Evolutionary conservation across 768 basidiomycete species (phyloP).

Genomic region (Tylopilus intermedius): DNA sequence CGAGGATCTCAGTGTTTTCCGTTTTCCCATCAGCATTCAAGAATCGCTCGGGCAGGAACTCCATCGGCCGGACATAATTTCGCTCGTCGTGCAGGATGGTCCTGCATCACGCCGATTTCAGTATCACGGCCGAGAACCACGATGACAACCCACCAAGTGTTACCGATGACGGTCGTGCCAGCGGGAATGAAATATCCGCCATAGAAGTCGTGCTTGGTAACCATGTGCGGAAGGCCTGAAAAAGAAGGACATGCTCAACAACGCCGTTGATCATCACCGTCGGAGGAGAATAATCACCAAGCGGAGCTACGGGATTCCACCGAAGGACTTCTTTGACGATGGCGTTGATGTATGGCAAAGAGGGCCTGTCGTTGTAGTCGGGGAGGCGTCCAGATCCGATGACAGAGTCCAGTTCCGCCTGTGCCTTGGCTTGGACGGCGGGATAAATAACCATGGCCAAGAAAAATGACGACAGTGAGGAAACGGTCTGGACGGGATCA

Average conservation of each 20-base stretch:
- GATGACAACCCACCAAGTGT: constrained; percentile 42
- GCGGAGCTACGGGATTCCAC: constrained; percentile 32
- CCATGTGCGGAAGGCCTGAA: constrained; percentile 31
- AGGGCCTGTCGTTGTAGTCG: constrained; percentile 28
- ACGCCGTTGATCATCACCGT: constrained; percentile 10
- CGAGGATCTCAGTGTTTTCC: constrained; percentile 26
- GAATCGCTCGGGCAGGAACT: constrained; percentile 38
- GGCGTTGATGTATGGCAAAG: constrained; percentile 25
- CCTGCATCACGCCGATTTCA: constrained; percentile 21
- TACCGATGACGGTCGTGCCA: constrained; percentile 51
- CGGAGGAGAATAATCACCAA: constrained; percentile 22
- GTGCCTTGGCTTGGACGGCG: constrained; percentile 27
- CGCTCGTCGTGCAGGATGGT: constrained; percentile 36
- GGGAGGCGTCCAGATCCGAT: constrained; percentile 27
- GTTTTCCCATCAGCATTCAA: constrained; percentile 33
- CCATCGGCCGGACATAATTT: constrained; percentile 31
- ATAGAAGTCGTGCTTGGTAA: constrained; percentile 30
- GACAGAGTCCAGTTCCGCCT: constrained; percentile 25
- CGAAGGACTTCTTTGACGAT: constrained; percentile 30
- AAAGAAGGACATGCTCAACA: constrained; percentile 2
- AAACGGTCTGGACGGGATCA: constrained; percentile 23
- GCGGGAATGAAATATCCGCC: constrained; percentile 32
- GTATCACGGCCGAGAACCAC: neutral
- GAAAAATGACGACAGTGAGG: constrained; percentile 29
- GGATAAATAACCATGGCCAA: constrained; percentile 29